Percentiles rank a stretch among this genome's conserved stretches.
These are phyloP conservation scores for Suaeda aralocaspica DNA, from an alignment of 148 eudicot species.

Conservation along the genomic window DNA sequence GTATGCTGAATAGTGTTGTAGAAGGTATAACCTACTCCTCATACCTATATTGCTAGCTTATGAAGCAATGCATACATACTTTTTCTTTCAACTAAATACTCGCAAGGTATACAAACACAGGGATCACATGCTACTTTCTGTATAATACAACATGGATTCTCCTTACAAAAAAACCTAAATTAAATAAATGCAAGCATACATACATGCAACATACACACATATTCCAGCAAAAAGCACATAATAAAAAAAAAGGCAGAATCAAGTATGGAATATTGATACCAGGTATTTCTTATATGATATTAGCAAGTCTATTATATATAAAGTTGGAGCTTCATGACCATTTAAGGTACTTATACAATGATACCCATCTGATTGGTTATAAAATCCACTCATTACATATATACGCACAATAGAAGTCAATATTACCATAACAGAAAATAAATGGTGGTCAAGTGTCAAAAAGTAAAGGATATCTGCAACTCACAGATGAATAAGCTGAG, in stretches of 20 bases:
- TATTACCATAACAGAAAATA: neutral
- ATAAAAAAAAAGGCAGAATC: neutral
- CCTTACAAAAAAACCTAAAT: neutral
- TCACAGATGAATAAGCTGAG: constrained; percentile 90
- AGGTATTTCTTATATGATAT: neutral
- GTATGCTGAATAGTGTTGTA: neutral
- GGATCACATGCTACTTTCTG: neutral
- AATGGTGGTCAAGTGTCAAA: neutral
- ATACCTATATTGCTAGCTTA: neutral
- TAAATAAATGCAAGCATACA: no score
- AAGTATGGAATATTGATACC: neutral
- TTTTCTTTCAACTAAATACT: neutral
- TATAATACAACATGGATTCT: neutral
- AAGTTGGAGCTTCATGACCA: neutral
- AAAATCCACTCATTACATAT: neutral
- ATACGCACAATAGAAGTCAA: neutral
- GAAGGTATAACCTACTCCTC: neutral
- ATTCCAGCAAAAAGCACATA: neutral
- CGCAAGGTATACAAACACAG: neutral
- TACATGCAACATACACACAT: no score
- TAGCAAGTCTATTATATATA: neutral
- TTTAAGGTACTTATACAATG: no score
- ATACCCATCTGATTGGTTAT: neutral
- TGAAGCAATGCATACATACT: neutral
- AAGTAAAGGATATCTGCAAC: no score